Base-by-base conservation (phyloP, 2,329 filamentous ascomycete genomes). In the Madurella fahalii region DNA sequence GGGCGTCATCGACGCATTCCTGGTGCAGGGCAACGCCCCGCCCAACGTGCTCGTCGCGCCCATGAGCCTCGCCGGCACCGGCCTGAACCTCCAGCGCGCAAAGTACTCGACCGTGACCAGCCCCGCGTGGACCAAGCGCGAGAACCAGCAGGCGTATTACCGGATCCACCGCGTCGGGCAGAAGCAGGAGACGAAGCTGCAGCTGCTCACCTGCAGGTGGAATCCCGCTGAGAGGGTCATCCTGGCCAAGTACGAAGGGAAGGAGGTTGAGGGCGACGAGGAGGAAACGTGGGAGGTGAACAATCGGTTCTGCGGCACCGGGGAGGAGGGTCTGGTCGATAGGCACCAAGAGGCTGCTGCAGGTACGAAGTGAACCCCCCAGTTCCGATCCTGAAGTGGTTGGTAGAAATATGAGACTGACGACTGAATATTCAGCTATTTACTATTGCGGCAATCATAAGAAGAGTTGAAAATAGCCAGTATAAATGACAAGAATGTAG, bases 121-220 rank as follows among this genome's bases (percentile, higher is more conserved):
- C 11, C 59, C 60, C 3, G 58, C 54, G 5, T 63, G 60, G 59
- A 60, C 54, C 7, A 58, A 53, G 57, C 41, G 60, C 8, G 60
- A 61, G 43, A 57, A 40, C 20, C 56, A 60, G 53, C 62, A 64
- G 59, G 62, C 56, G 12, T 61, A 56, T 31, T 58, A 54, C 16
- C 56, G 62, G 9, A 53, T 58, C 7, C 58, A 61, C 16, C 55
- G 62, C 9, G 56, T 64, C 13, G 60, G 62, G 9, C 62, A 64
- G 58, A 41, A 30, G 47, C 47, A 54, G 53, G 16, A 50, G 37
- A 58, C 58, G 2, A 30, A 34, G 44, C 18, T 62, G 53, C 30
- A 34, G 42, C 17, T 62, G 50, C 32, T 62, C 25, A 54, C 50
- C n/a, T 47, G 25, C 16, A 13, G 57, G 49, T 61, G 61, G 59